Base-by-base conservation (phyloP, 148 eudicot genomes). In the Agrostemma githago region DNA sequence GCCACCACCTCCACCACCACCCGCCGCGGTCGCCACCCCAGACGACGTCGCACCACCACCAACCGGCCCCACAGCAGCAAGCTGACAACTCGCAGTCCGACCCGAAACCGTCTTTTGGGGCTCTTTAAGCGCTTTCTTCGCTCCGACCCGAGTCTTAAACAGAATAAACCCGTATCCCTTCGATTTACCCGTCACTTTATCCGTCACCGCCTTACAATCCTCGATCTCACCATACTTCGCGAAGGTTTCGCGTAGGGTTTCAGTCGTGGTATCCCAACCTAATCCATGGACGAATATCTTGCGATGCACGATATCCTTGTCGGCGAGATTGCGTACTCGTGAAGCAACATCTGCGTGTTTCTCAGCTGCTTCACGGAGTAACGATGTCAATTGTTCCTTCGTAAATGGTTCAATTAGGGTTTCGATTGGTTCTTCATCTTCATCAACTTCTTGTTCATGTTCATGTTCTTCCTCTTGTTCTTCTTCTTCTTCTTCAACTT, bases 281-380 rank as follows among this genome's bases (percentile, higher is more conserved):
- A 95, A 83, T 0, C 99, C 99, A 41, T 95, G 99, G 0, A 95
- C 94, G 57, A 95, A 95, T 19, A 95, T 95, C 81, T 95, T 95
- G 14, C 99, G 79, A 48, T 92, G 96, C 0, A 85, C 87, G 0
- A 96, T 89, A 68, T 95, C 99, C 5, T 79, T 83, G 43, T 95
- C 92, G 0, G 99, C 99, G 4, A 90, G 57, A 64, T 65, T 78
- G 51, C 86, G 81, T 0, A 95, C 81, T 3, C 62, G 71, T 6
- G 74, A 74, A 3, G 79, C 78, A 2, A 95, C 69, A 26, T 92
- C 91, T 0, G 86, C 77, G 60, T 88, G 72, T 19, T 78, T 81
- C 6, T 80, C 75, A 0, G 88, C 89, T 0, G 99, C 99, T 53
- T 92, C 92, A 14, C 77, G 74, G 4, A 95, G 68, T 3, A 95